A percentile compares a stretch with the other conserved stretches of the same genome.
phyloP scores from a whole-genome alignment of 2,329 filamentous ascomycete species.

The Trematosphaeria pertusa region DNA sequence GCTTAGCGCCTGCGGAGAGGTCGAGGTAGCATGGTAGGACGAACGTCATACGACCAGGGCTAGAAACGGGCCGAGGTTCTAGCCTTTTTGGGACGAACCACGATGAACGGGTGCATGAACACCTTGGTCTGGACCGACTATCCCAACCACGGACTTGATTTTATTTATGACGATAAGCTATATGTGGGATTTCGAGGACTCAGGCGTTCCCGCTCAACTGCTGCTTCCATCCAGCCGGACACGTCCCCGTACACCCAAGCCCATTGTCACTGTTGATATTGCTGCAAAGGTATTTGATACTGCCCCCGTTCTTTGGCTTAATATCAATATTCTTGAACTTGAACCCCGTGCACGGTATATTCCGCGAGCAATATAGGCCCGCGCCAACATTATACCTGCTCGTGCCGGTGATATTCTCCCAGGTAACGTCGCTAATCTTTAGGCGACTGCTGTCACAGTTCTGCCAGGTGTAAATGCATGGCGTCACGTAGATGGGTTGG shows the following conservation, averaged over 20 bases:
- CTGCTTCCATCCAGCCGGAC: constrained; percentile 31
- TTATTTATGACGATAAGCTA: too few species aligned
- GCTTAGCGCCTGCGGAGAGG: too few species aligned
- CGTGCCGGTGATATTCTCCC: constrained; percentile 60
- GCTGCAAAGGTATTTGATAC: constrained; percentile 29
- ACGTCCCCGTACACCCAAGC: constrained; percentile 32
- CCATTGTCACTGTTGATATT: constrained; percentile 38
- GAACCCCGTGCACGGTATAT: constrained; percentile 54
- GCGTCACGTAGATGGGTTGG: constrained; percentile 58
- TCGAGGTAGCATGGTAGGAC: too few species aligned
- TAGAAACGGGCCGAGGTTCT: too few species aligned
- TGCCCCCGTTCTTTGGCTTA: constrained; percentile 38
- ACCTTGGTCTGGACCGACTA: too few species aligned
- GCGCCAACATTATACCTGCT: constrained; percentile 58
- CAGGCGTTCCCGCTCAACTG: constrained; percentile 35
- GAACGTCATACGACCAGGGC: too few species aligned
- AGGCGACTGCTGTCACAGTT: constrained; percentile 31
- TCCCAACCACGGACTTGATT: too few species aligned
- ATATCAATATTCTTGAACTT: constrained; percentile 57
- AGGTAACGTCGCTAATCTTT: constrained; percentile 56
- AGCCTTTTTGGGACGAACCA: too few species aligned
- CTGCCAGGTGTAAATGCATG: constrained; percentile 52
- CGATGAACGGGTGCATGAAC: too few species aligned
- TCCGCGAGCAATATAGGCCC: constrained; percentile 50
- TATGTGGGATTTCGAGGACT: too few species aligned